Conservation (phyloP, 345 rosid species). For the Toxicodendron radicans region DNA sequence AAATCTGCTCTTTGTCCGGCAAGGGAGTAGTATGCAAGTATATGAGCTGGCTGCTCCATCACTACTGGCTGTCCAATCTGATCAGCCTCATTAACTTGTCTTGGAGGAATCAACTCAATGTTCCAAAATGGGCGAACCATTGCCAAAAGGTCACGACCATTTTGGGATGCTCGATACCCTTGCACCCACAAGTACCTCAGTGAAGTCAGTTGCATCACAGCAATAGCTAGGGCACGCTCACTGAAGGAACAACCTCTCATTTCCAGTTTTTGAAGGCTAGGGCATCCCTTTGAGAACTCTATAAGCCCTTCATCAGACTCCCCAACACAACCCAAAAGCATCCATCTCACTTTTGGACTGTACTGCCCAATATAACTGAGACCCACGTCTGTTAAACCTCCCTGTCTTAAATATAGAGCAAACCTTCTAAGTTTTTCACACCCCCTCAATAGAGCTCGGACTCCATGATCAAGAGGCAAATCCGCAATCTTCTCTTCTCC, state of each 20-base stretch:
- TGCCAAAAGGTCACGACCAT: slow-evolving; percentile 55
- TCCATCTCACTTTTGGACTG: slow-evolving; percentile 84
- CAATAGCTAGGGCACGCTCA: slow-evolving; percentile 67
- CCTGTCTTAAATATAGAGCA: slow-evolving; percentile 75
- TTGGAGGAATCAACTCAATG: slow-evolving; percentile 76
- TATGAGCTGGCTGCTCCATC: slow-evolving; percentile 76
- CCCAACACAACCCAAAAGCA: slow-evolving; percentile 87
- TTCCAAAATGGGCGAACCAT: slow-evolving; percentile 98
- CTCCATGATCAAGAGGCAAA: slow-evolving; percentile 89
- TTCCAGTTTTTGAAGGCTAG: slow-evolving; percentile 81
- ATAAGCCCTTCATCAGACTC: slow-evolving; percentile 72
- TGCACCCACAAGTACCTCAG: slow-evolving; percentile 97
- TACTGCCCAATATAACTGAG: slow-evolving; percentile 73
- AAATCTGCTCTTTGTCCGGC: slow-evolving; percentile 89
- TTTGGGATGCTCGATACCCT: slow-evolving; percentile 62
- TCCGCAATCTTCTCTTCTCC: slow-evolving; percentile 69
- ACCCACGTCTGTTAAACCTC: slow-evolving; percentile 83
- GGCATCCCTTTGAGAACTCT: slow-evolving; percentile 85
- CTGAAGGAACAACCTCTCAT: slow-evolving; percentile 94
- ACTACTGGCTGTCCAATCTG: slow-evolving; percentile 29
- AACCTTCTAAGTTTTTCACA: slow-evolving; percentile 81
- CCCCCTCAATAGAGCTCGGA: slow-evolving; percentile 75
- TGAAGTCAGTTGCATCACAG: slow-evolving; percentile 60
- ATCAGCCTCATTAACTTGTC: slow-evolving; percentile 34
- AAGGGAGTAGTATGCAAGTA: slow-evolving; percentile 90